Evolutionary conservation across 148 eudicot genomes (phyloP).

Genomic region (Vaccinium myrtillus): DNA sequence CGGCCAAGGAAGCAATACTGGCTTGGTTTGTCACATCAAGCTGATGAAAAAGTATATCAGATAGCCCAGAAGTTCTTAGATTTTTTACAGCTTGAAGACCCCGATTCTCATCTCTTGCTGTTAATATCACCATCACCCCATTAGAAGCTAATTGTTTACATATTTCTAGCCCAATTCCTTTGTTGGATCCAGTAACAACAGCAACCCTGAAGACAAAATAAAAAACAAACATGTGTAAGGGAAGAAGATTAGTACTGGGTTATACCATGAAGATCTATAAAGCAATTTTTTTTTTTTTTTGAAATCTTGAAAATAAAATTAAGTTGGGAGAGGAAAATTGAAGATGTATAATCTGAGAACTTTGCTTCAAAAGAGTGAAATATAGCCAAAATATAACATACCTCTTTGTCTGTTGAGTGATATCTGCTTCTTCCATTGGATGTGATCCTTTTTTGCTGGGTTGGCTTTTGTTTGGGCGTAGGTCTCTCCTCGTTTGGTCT

Average conservation of each 20-base stretch:
- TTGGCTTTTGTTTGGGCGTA: too few relatives aligned
- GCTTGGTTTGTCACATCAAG: constrained; percentile 23
- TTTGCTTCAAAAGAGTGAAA: not conserved
- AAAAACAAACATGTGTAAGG: too few relatives aligned
- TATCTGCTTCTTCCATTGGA: not conserved
- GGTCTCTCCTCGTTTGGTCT: too few relatives aligned
- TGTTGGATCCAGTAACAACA: constrained; percentile 31
- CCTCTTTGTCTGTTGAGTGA: not conserved
- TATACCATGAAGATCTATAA: too few relatives aligned
- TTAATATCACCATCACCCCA: constrained; percentile 21
- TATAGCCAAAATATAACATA: not conserved
- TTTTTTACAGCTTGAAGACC: constrained; percentile 25
- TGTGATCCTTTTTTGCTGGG: too few relatives aligned
- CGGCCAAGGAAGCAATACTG: constrained; percentile 7
- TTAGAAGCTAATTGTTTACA: constrained; percentile 18
- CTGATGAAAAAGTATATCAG: constrained; percentile 21
- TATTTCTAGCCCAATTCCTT: constrained; percentile 27
- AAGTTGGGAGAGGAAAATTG: not conserved
- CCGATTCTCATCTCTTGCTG: constrained; percentile 26
- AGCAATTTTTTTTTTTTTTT: too few relatives aligned
- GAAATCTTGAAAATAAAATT: too few relatives aligned
- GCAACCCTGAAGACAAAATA: constrained; percentile 9
- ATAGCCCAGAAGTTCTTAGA: constrained; percentile 13
- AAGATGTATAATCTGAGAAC: not conserved
- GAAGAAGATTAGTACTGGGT: not conserved